Evolutionary conservation across 2,329 filamentous ascomycete genomes (phyloP), one percentile per base, ranked within the genome.

Genomic region (Rhynchosporium graminicola): DNA sequence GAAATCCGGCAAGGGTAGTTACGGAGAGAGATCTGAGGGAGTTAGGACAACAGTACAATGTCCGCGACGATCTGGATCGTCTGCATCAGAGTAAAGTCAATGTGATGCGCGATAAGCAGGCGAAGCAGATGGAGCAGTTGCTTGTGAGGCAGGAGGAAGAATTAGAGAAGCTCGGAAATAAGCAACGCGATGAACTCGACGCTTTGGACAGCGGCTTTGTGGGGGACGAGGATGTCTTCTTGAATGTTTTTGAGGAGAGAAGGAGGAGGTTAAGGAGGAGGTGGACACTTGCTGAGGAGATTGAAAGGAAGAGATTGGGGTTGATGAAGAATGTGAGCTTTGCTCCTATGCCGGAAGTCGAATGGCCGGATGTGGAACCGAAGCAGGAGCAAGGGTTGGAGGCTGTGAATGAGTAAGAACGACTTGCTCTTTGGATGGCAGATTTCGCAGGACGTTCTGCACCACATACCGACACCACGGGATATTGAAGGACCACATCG

Each of bases 41-140:
- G 70, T 77, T 87, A 3, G 80, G 81, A 9, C 82, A 86, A 68
- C 84, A 87, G 71, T 87, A 87, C 73, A 84, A 80, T 65, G 69
- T 86, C 12, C 80, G 83, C 43, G 84, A 86, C 69, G 81, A 82
- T 65, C 82, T 87, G 78, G 80, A 82, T 63, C 80, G 83, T 43
- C 76, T 85, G 3, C 84, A 87, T 65, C 79, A 84, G 68, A 78
- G 82, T 45, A 83, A 83, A 70, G 86, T 88, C 71, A 87, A 87
- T 68, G 84, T 87, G 31, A 80, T 88, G 77, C 79, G 85, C n/a
- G 85, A 87, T 63, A 81, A 82, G 47, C 86, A 88, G 71, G 79
- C 83, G 1, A 86, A 85, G 70, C 78, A 82, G 36, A 82, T 87
- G 77, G 84, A 87, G 68, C 82, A 86, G 64, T 76, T 87, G 3